phyloP scores from a whole-genome alignment of 2,329 filamentous ascomycete species.

The Magnaporthales sp. region DNA sequence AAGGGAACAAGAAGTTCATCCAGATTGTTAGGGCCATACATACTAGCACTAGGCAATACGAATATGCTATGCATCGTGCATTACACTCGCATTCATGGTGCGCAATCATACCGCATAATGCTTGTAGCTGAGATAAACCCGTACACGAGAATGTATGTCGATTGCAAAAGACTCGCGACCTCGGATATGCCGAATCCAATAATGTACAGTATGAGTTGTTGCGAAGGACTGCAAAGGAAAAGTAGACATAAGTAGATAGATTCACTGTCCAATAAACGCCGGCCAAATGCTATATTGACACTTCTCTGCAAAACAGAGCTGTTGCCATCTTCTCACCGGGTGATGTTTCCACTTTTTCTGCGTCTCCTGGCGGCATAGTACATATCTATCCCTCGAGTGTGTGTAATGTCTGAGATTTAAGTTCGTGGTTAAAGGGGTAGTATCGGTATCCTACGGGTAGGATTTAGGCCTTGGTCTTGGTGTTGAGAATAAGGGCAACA shows the following conservation, averaged over 20 bases:
- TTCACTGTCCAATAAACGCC: conserved; percentile 21
- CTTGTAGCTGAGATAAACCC: not conserved
- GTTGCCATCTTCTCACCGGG: not conserved
- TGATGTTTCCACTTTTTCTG: not conserved
- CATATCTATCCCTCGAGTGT: not conserved
- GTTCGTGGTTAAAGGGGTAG: not conserved
- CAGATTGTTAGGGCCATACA: not conserved
- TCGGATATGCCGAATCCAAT: not conserved
- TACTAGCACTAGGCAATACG: not conserved
- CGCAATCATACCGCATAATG: not conserved
- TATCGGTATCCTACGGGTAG: not conserved
- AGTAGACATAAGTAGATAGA: conserved; percentile 9
- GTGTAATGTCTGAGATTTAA: not conserved
- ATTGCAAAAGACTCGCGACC: not conserved
- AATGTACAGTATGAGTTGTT: not conserved
- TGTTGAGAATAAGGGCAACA: conserved; percentile 88
- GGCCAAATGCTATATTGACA: conserved; percentile 4
- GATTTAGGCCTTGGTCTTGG: conserved; percentile 59
- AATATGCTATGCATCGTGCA: not conserved
- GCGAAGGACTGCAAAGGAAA: not conserved
- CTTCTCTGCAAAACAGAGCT: not conserved
- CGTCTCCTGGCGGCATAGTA: not conserved
- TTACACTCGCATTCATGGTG: not conserved
- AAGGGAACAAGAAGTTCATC: not conserved
- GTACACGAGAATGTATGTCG: not conserved